Conservation (phyloP, 768 basidiomycete species). For the Thelephora aurantiotincta region DNA sequence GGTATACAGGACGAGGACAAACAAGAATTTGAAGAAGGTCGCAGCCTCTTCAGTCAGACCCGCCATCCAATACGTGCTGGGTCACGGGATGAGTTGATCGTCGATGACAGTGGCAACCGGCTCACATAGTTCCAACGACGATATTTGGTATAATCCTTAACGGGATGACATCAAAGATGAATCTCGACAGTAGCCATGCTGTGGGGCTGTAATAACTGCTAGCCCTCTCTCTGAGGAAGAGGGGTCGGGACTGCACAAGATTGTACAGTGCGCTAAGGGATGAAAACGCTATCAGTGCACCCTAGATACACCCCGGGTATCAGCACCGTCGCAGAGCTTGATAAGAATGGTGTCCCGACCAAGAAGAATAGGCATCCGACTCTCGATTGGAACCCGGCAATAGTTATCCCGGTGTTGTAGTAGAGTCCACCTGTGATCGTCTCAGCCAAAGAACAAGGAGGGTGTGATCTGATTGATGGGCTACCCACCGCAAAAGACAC, state of each 20-base stretch:
- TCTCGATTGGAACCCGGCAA: constrained; percentile 88
- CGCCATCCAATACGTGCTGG: constrained; percentile 90
- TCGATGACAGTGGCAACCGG: constrained; percentile 3
- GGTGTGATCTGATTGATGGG: neutral
- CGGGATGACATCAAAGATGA: constrained; percentile 83
- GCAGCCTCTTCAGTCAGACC: constrained; percentile 67
- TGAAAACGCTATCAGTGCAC: constrained; percentile 84
- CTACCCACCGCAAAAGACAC: constrained; percentile 68
- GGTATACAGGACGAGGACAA: constrained; percentile 77
- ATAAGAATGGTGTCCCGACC: constrained; percentile 21
- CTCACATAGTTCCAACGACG: constrained; percentile 71
- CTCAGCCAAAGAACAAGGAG: neutral
- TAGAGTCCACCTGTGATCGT: constrained; percentile 60
- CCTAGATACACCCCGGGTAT: constrained; percentile 26
- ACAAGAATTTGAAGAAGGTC: constrained; percentile 89
- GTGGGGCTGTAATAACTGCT: constrained; percentile 81
- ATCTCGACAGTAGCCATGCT: constrained; percentile 80
- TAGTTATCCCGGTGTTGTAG: constrained; percentile 62
- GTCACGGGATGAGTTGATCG: constrained; percentile 1
- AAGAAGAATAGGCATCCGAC: constrained; percentile 94
- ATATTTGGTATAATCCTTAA: constrained; percentile 83
- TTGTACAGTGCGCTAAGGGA: constrained; percentile 84
- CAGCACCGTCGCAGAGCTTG: neutral
- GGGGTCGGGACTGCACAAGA: constrained; percentile 64
- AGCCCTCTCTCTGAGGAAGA: constrained; percentile 86